These are phyloP conservation scores for Alnus glutinosa DNA, from an alignment of 306 rosid genomes.

Conservation along the genomic window DNA sequence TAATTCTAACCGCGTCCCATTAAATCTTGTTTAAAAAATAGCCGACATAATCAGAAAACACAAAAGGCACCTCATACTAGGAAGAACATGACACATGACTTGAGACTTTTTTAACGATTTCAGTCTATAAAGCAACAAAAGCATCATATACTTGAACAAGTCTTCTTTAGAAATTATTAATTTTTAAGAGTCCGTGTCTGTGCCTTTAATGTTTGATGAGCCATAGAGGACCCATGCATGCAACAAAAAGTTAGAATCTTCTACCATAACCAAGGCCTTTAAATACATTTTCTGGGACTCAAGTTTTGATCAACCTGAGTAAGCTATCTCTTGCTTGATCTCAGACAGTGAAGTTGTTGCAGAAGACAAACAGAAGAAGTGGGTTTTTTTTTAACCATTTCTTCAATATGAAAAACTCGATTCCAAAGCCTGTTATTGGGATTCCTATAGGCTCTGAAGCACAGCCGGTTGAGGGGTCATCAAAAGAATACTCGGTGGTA, in stretches of 20 bases:
- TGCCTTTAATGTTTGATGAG: conserved; percentile 36
- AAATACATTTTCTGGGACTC: conserved; percentile 23
- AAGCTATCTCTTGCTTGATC: conserved; percentile 23
- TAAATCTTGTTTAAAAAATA: neutral
- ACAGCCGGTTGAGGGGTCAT: conserved; percentile 19
- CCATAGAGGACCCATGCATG: conserved; percentile 40
- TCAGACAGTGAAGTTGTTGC: conserved; percentile 2
- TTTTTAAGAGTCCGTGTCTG: conserved; percentile 6
- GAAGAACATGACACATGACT: neutral
- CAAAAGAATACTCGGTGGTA: conserved; percentile 39
- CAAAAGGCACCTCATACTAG: neutral
- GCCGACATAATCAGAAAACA: neutral
- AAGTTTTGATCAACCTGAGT: conserved; percentile 28
- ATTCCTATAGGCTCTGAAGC: conserved; percentile 31
- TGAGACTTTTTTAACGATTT: conserved; percentile 7
- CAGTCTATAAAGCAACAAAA: conserved; percentile 34
- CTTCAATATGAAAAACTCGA: conserved; percentile 40
- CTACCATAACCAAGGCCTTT: conserved; percentile 16
- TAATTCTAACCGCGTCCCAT: too few species aligned
- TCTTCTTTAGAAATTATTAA: neutral
- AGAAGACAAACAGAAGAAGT: neutral
- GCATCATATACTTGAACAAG: conserved; percentile 28
- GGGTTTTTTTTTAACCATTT: neutral
- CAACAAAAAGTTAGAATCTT: conserved; percentile 29
- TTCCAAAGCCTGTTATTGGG: conserved; percentile 43